Evolutionary conservation across 2,329 filamentous ascomycete genomes (phyloP).

Genomic region (Fusarium marasasianum): DNA sequence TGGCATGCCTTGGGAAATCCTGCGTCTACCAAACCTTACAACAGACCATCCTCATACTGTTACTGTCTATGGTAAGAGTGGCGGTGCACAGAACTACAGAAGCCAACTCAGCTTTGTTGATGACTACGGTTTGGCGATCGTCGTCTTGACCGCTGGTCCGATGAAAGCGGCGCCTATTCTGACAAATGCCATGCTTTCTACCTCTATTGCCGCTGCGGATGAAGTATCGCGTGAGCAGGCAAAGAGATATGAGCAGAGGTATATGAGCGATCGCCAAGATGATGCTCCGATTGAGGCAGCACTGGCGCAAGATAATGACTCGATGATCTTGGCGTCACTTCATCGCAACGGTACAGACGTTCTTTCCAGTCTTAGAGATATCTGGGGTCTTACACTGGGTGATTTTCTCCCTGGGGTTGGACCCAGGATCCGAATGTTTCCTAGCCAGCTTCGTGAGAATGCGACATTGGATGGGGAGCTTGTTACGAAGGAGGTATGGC

Average conservation of each 20-base stretch:
- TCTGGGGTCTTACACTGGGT: constrained; percentile 41
- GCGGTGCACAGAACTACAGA: constrained; percentile 47
- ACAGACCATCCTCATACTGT: constrained; percentile 44
- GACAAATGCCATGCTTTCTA: constrained; percentile 43
- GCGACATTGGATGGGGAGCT: constrained; percentile 14
- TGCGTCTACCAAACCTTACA: constrained; percentile 40
- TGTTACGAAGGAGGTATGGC: constrained; percentile 40
- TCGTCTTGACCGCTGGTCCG: constrained; percentile 47
- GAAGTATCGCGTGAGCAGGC: constrained; percentile 42
- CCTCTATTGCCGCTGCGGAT: constrained; percentile 44
- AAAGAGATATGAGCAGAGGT: constrained; percentile 24
- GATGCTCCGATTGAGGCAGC: constrained; percentile 13
- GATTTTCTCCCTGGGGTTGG: constrained; percentile 32
- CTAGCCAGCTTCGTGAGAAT: constrained; percentile 27
- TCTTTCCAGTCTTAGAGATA: constrained; percentile 18
- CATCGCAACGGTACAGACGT: constrained; percentile 37
- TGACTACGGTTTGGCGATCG: constrained; percentile 47
- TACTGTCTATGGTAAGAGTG: constrained; percentile 48
- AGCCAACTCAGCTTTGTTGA: constrained; percentile 49
- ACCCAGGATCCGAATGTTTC: constrained; percentile 40
- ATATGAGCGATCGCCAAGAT: not conserved
- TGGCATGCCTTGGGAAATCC: constrained; percentile 52
- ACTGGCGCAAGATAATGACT: constrained; percentile 40
- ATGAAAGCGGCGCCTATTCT: constrained; percentile 42
- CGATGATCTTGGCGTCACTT: constrained; percentile 37